Percentiles rank a stretch among this genome's conserved stretches.
Conservation (phyloP, 441 rosid genomes). For the Kokia cookei region DNA sequence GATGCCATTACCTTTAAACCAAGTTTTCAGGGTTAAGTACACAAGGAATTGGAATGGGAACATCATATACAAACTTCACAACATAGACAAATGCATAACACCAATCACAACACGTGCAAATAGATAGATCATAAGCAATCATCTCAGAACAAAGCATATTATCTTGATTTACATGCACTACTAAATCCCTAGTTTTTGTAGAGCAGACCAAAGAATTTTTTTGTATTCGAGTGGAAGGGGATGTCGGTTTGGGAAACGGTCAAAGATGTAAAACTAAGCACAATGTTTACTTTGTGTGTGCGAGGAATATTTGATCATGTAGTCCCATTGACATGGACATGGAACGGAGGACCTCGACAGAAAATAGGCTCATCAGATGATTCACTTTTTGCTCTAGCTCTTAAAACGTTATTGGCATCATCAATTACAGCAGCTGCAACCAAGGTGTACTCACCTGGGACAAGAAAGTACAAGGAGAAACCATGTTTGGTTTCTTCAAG, state of each 20-base stretch:
- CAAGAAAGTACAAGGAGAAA: conserved; percentile 82
- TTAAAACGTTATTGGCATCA: conserved; percentile 73
- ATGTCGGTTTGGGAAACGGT: not conserved
- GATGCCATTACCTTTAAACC: not conserved
- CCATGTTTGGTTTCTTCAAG: conserved; percentile 69
- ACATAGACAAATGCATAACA: not conserved
- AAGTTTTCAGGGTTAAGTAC: not conserved
- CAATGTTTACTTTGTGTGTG: too few species aligned
- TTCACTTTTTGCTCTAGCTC: conserved; percentile 73
- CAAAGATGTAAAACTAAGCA: not conserved
- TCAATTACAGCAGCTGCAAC: conserved; percentile 82
- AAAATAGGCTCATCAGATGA: conserved; percentile 79
- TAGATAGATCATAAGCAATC: not conserved
- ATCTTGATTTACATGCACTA: not conserved
- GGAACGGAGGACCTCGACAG: conserved; percentile 89
- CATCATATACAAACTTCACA: not conserved
- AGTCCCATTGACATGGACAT: conserved; percentile 60
- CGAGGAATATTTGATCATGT: conserved; percentile 18
- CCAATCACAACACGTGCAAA: not conserved
- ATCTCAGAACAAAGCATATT: not conserved
- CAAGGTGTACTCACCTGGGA: conserved; percentile 90
- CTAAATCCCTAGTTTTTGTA: not conserved
- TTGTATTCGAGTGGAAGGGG: not conserved
- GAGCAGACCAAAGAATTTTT: not conserved
- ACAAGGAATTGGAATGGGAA: not conserved